Evolutionary conservation across 208 protist species (phyloP).

Genomic region (Leishmania lainsoni): DNA sequence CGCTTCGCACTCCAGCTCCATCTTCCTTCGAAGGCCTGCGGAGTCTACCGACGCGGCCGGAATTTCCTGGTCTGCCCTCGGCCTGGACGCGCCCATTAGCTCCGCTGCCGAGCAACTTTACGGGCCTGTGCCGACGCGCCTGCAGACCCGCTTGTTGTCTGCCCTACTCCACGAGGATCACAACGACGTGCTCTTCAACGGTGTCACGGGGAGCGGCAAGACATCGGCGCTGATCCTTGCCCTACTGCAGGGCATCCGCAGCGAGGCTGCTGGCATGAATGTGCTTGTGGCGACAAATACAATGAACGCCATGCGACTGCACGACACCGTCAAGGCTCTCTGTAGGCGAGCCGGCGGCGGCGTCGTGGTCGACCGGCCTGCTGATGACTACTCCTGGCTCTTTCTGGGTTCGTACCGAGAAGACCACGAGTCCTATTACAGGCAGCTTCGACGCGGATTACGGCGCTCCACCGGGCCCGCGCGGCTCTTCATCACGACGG

Average conservation of each 20-base stretch:
- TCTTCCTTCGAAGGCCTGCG: slow-evolving; percentile 10
- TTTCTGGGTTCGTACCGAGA: slow-evolving; percentile 56
- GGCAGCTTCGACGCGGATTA: slow-evolving; percentile 41
- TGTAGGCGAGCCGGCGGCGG: slow-evolving; percentile 53
- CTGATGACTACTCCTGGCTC: slow-evolving; percentile 76
- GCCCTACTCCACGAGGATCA: slow-evolving; percentile 82
- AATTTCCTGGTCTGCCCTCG: slow-evolving; percentile 50
- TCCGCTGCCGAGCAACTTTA: slow-evolving; percentile 41
- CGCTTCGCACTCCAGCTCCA: background rate
- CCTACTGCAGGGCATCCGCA: slow-evolving; percentile 69
- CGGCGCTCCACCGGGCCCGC: slow-evolving; percentile 39
- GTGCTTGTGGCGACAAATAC: slow-evolving; percentile 72
- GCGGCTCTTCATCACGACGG: slow-evolving; percentile 81
- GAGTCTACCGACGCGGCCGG: slow-evolving; percentile 44
- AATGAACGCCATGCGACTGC: slow-evolving; percentile 63
- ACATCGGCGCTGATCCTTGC: slow-evolving; percentile 77
- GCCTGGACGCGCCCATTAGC: slow-evolving; percentile 56
- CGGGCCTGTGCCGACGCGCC: slow-evolving; percentile 53
- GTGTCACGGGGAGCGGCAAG: slow-evolving; percentile 81
- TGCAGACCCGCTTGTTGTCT: slow-evolving; percentile 75
- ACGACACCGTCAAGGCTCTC: slow-evolving; percentile 57
- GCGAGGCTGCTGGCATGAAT: slow-evolving; percentile 70
- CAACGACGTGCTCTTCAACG: slow-evolving; percentile 86
- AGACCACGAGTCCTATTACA: slow-evolving; percentile 62
- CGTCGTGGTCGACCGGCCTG: slow-evolving; percentile 51